Evolutionary conservation across 305 asterid genomes (phyloP), one percentile per base, ranked within the genome.

Genomic region (Solanum aculeatissimum): DNA sequence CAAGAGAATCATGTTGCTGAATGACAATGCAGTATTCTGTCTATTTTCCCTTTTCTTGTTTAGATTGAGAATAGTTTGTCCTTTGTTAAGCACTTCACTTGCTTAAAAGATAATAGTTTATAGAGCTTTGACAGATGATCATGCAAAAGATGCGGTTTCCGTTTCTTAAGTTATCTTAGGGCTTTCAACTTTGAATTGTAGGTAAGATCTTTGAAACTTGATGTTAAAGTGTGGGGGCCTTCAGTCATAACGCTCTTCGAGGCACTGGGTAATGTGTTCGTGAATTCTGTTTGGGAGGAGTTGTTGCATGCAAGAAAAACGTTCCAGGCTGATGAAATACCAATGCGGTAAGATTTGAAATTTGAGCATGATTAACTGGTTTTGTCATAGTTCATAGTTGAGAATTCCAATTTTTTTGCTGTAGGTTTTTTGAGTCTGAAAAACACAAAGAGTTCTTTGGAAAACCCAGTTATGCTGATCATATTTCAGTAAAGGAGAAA

Each of bases 211-310:
- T 91, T 95, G 85, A 91, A 91, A 55, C 97, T 95, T 75, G 98
- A 95, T 87, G 98, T 95, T 83, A 94, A 92, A 91, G 98, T 92
- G 74, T 95, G 98, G 98, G 98, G 91, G 88, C 95, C 97, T 87
- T 92, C 98, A 71, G 92, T 94, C 88, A 91, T 94, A 86, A 80
- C 87, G 18, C 83, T 95, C 88, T 95, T 95, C 89, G 95, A 94
- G 88, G 93, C 98, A 58, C 86, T 95, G 89, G 98, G 97, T 43
- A 95, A 95, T 87, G 91, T 89, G 81, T 95, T 87, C 85, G 93
- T 91, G 84, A 94, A 95, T 92, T 93, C 98, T 77, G 87, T 93
- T 86, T 95, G 98, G 98, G 98, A 95, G 89, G 97, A 92, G 60
- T 83, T 92, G 87, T 91, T 96, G 88, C 89, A 91, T 83, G 91